Base-by-base conservation (phyloP, 148 eudicot species). In the Spergularia marina region DNA sequence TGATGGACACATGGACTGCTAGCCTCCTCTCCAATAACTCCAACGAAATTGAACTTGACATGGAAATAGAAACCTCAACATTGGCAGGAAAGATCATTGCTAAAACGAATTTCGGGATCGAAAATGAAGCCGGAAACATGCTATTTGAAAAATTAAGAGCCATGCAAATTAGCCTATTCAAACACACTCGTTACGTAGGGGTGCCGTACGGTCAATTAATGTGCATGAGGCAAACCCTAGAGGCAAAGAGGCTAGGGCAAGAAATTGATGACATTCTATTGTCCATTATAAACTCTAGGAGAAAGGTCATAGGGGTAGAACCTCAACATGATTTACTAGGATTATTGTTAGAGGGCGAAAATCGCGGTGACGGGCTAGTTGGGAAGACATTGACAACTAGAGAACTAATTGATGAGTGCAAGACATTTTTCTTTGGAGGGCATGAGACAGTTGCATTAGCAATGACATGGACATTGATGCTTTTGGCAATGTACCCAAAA, bases 351-450 rank as follows among this genome's bases (percentile, higher is more conserved):
- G 92, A 82, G 56, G 84, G 79, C 6, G 71, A 82, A 4, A 75
- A 82, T 40, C 55, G 54, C 8, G 78, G 53, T 11, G 81, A 84
- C 16, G 83, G 84, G 13, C 67, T 76, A 23, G 66, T 21, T 6
- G 86, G 61, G 17, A 78, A 62, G 85, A 79, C 80, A 6, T 79
- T 96, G 79, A 88, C 85, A 12, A 85, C 78, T 6, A 41, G 88
- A 55, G 97, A 92, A 70, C 75, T 96, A 2, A 82, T 92, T 23
- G 99, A 96, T 54, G 99, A 96, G 68, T 91, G 97, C 82, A 94
- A 94, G 77, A 94, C 98, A 0, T 94, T 94, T 72, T 94, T 91
- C 79, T 94, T 94, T 34, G 98, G 86, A 7, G 98, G 97, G 49
- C 91, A 88, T 52, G 98, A 94, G 75, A 94, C 97, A 14, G 89